phyloP scores from a whole-genome alignment of 768 basidiomycete species.

The Coprinopsis marcescibilis region DNA sequence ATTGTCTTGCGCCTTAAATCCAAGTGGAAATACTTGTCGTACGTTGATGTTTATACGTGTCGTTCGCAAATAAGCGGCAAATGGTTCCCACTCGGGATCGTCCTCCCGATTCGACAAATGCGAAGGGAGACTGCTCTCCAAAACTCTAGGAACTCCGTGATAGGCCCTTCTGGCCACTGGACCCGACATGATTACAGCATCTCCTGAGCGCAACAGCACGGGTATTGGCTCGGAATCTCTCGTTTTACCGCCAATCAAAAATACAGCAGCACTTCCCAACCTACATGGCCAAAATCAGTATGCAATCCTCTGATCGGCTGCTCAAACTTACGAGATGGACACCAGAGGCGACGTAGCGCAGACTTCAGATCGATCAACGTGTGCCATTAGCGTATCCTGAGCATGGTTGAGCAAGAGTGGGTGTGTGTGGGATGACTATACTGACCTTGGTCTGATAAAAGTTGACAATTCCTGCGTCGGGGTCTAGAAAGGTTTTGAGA shows the following conservation, averaged over 20 bases:
- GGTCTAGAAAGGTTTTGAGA: constrained; percentile 44
- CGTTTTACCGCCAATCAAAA: constrained; percentile 82
- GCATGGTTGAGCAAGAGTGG: constrained; percentile 3
- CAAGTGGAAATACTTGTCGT: constrained; percentile 80
- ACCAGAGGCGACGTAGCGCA: constrained; percentile 90
- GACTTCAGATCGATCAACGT: constrained; percentile 95
- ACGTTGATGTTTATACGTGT: constrained; percentile 90
- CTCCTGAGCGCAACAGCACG: constrained; percentile 85
- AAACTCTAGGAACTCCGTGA: constrained; percentile 88
- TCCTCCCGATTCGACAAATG: constrained; percentile 37
- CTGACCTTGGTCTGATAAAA: constrained; percentile 78
- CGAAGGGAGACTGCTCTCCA: constrained; percentile 72
- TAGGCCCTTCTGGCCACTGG: constrained; percentile 80
- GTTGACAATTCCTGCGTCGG: constrained; percentile 96
- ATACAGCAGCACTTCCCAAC: constrained; percentile 83
- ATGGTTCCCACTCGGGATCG: constrained; percentile 51
- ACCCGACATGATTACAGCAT: constrained; percentile 91
- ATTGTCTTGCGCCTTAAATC: constrained; percentile 41
- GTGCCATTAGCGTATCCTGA: constrained; percentile 92
- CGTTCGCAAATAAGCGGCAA: constrained; percentile 56
- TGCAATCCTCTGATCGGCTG: not conserved
- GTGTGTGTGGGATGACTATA: not conserved
- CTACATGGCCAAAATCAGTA: constrained; percentile 35
- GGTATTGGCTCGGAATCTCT: constrained; percentile 73
- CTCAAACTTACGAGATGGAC: constrained; percentile 73